Base-by-base conservation (phyloP, 2,329 filamentous ascomycete genomes). In the Exophiala calicioides region DNA sequence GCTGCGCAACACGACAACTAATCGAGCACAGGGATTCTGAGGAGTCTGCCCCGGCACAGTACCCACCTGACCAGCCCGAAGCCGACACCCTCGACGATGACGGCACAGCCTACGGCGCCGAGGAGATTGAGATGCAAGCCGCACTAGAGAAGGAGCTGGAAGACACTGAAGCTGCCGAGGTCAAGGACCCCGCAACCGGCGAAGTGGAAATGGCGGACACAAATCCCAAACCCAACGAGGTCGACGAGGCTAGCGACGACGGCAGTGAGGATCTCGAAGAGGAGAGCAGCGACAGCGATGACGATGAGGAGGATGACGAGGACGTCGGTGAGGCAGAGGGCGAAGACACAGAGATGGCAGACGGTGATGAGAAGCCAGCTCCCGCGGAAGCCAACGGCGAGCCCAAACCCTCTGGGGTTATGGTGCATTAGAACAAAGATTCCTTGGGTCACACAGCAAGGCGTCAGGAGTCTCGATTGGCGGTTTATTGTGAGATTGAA, bases 51-150 rank as follows among this genome's bases (percentile, higher is more conserved):
- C 93, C 93, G 2, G 84, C 93, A 56, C 91, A 98, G 71, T 98
- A 88, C 68, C 93, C 93, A 21, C 94, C 93, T 52, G 93, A 98
- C 68, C 93, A 98, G 72, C 93, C 93, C 31, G 93, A 98, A 68
- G 93, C 90, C 42, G 94, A 98, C 64, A 78, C 85, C 33, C 78
- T 81, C 40, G 86, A 86, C 32, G 91, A 96, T 60, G 93, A 95
- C 59, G 79, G 77, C 44, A 85, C 87, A 19, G 81, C 86, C 58
- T 98, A 98, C 63, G 93, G 91, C 53, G 89, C 87, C 16, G 93
- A 97, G 45, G 91, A 95, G 68, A 82, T 81, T 12, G 88, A 89
- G 36, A 84, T 84, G 26, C 82, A 84, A 55, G 81, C 84, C 41
- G 81, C 72, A 3, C 79, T 75, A 6, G 76, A 80, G 45, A 71